phyloP scores from a whole-genome alignment of 2,329 filamentous ascomycete genomes.

The Cordyceps sp. region DNA sequence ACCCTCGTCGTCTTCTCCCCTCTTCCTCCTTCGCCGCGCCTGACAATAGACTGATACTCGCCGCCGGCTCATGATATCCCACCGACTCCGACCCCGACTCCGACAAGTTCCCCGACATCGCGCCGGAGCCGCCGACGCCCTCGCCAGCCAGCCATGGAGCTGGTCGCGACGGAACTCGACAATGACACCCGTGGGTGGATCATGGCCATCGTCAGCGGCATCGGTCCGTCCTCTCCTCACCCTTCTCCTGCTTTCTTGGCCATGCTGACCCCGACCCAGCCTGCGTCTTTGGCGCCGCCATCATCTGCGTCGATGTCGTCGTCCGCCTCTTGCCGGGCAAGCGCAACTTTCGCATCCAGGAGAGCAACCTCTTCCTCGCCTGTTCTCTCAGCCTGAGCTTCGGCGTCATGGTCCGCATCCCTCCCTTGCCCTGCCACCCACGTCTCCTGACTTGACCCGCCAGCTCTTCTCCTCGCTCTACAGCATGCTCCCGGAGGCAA shows the following conservation, averaged over 20 bases:
- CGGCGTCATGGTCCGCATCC: conserved; percentile 67
- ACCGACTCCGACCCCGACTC: no score
- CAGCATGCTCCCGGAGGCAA: conserved; percentile 82
- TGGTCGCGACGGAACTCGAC: conserved; percentile 25
- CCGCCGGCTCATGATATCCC: no score
- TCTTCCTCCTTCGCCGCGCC: no score
- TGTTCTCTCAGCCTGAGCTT: conserved; percentile 84
- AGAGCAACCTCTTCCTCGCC: conserved; percentile 77
- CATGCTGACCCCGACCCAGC: conserved; percentile 19
- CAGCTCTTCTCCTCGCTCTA: conserved; percentile 85
- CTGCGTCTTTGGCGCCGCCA: conserved; percentile 57
- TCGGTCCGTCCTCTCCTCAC: conserved; percentile 28
- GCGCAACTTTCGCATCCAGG: conserved; percentile 69
- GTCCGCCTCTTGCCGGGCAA: conserved; percentile 57
- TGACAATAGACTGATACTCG: no score
- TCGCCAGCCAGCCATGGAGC: conserved; percentile 22
- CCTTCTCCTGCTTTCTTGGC: background rate
- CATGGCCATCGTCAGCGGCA: conserved; percentile 70
- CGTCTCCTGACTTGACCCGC: background rate
- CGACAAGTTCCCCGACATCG: no score
- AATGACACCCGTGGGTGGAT: conserved; percentile 92
- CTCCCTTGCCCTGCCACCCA: background rate
- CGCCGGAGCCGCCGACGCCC: no score
- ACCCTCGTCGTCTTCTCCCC: no score
- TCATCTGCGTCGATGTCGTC: conserved; percentile 76